Conservation (phyloP, 352 stramenopile genomes). For the Phytophthora aleatoria region DNA sequence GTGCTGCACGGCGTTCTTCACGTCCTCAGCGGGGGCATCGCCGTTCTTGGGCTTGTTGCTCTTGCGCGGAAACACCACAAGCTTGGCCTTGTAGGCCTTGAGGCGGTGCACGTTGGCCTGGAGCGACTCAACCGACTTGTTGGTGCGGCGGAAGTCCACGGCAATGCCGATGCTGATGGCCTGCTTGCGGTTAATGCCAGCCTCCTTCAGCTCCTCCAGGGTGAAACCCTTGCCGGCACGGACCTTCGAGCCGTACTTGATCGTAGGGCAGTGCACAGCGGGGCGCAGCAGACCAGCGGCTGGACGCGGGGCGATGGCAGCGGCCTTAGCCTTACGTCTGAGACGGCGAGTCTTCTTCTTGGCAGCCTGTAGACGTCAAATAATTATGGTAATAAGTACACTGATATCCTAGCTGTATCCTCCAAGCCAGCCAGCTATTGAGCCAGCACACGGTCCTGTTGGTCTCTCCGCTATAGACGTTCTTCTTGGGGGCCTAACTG, state of each 20-base stretch:
- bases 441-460: neutral
- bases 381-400: conserved; percentile 38
- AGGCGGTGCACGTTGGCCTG: conserved; percentile 98
- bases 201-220: conserved; percentile 98
- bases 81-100: conserved; percentile 98
- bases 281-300: conserved; percentile 95
- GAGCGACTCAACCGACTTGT: conserved; percentile 97
- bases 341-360: conserved; percentile 98
- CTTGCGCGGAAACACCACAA: conserved; percentile 99
- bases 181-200: conserved; percentile 95
- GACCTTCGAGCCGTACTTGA: conserved; percentile 99
- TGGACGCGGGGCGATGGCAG: conserved; percentile 96
- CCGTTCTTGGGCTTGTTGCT: conserved; percentile 96
- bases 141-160: conserved; percentile 98
- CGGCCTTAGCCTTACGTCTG: conserved; percentile 97
- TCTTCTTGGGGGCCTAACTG: neutral
- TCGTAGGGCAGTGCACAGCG: conserved; percentile 97
- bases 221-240: conserved; percentile 98
- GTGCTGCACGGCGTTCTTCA: conserved; percentile 92
- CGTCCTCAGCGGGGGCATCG: conserved; percentile 92
- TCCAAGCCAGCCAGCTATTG: conserved; percentile 14
- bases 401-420: neutral
- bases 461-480: conserved; percentile 1
- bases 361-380: conserved; percentile 86
- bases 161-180: conserved; percentile 98